Evolutionary conservation across 768 basidiomycete genomes (phyloP).

Genomic region (Lentinus brumalis): DNA sequence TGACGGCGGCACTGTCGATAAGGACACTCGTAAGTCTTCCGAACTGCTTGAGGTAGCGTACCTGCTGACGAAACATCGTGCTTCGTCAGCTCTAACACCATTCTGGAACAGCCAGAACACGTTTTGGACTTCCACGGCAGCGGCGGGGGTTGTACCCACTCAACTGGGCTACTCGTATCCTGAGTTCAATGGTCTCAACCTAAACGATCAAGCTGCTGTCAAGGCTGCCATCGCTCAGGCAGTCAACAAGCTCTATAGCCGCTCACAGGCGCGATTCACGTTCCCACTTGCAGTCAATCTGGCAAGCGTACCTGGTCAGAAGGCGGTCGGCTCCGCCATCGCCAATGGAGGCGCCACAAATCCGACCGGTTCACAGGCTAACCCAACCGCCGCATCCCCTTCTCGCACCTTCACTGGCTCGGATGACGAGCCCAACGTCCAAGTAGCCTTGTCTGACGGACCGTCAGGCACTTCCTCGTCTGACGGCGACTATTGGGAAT

Average conservation of each 20-base stretch:
- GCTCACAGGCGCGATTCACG: neutral
- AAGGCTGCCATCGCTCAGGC: slow-evolving; percentile 33
- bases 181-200: slow-evolving; percentile 46
- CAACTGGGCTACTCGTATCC: slow-evolving; percentile 51
- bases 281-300: neutral
- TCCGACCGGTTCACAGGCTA: neutral
- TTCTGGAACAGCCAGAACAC: slow-evolving; percentile 43
- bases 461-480: neutral
- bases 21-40: slow-evolving; percentile 7
- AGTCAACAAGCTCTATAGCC: slow-evolving; percentile 38
- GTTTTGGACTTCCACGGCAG: slow-evolving; percentile 43
- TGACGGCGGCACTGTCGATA: slow-evolving; percentile 12
- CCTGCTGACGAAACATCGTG: neutral
- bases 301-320: neutral
- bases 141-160: slow-evolving; percentile 28
- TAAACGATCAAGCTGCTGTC: slow-evolving; percentile 31
- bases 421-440: neutral
- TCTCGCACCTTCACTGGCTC: neutral
- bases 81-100: slow-evolving; percentile 42
- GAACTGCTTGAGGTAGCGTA: neutral
- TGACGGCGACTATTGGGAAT: slow-evolving; percentile 33
- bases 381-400: neutral
- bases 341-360: neutral
- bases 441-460: neutral
- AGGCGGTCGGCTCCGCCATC: neutral